Evolutionary conservation across 176 grass and related monocot genomes (phyloP), one percentile per base, ranked within the genome.

Genomic region (Miscanthus lutarioriparius): DNA sequence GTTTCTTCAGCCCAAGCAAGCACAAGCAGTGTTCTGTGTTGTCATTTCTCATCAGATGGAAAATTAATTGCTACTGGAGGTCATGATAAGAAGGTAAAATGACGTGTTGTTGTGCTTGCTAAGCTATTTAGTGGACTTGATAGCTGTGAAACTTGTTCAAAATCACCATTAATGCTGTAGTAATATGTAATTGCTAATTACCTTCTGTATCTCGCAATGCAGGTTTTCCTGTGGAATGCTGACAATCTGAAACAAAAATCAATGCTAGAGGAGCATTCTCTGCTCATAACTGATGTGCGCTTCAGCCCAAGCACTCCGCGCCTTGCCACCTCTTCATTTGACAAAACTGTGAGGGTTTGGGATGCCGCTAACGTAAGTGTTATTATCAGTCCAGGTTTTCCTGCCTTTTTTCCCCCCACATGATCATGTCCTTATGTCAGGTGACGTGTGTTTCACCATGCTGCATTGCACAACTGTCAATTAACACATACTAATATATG

Each of bases 271-370:
- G 93, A 98, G 41, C 96, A 98, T 81, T 90, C 91, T 66, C 64
- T 78, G 23, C 65, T 92, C 76, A 95, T 98, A 72, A 95, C 91
- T 64, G 96, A 95, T 85, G 96, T 98, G 44, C 88, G 91, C 48
- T 98, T 98, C 72, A 93, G 93, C 78, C 85, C 91, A 88, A 93
- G 74, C 69, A 87, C 82, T 76, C 83, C 89, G 53, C 87, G 64
- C 11, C 80, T 98, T 62, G 96, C 92, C 67, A 98, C 93, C 11
- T 98, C 96, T 64, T 98, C 96, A 74, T 98, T 89, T 93, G 96
- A 98, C 76, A 94, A 91, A 91, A 98, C 92, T 39, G 91, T 98
- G 61, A 91, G 92, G 86, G 87, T 98, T 53, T 98, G 96, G 96
- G 93, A 98, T 27, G 74, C 78, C 1, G 89, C 89, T 80, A 98